These are phyloP conservation scores for Hanseniaspora meyeri DNA, from an alignment of 805 yeast species.

Conservation along the genomic window DNA sequence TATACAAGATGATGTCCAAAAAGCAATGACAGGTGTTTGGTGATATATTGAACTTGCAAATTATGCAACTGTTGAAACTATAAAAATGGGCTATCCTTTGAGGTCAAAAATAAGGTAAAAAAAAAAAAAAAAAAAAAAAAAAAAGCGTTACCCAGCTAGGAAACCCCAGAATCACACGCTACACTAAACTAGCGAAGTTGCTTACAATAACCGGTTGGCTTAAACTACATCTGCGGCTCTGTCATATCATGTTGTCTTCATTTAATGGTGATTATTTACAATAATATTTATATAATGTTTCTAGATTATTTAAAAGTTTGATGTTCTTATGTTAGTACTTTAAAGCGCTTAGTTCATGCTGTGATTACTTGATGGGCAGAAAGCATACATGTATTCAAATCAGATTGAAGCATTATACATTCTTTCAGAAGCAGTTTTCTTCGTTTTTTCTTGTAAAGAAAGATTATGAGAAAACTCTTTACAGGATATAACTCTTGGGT, in stretches of 20 bases:
- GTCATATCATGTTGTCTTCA: too few species aligned
- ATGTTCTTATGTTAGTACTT: too few species aligned
- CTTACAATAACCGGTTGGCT: too few species aligned
- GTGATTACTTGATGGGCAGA: too few species aligned
- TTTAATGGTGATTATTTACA: too few species aligned
- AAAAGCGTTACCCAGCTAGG: neutral
- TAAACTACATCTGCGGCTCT: too few species aligned
- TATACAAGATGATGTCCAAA: too few species aligned
- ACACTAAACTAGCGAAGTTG: neutral
- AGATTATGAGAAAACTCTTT: neutral
- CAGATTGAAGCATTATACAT: neutral
- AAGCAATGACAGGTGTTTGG: neutral
- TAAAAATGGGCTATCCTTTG: neutral
- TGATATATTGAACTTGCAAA: neutral
- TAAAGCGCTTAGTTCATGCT: too few species aligned
- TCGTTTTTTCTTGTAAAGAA: neutral
- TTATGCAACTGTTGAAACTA: neutral
- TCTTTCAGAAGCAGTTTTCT: neutral
- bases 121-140: too few species aligned
- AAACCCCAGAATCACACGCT: neutral
- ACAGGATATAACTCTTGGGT: constrained; percentile 56
- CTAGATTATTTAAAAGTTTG: too few species aligned
- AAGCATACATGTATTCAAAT: too few species aligned
- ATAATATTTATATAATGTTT: too few species aligned
- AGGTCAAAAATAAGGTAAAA: neutral